Percentiles rank a stretch among this genome's conserved stretches.
Conservation (phyloP, 352 stramenopile genomes). For the Pythium phragmiticola region DNA sequence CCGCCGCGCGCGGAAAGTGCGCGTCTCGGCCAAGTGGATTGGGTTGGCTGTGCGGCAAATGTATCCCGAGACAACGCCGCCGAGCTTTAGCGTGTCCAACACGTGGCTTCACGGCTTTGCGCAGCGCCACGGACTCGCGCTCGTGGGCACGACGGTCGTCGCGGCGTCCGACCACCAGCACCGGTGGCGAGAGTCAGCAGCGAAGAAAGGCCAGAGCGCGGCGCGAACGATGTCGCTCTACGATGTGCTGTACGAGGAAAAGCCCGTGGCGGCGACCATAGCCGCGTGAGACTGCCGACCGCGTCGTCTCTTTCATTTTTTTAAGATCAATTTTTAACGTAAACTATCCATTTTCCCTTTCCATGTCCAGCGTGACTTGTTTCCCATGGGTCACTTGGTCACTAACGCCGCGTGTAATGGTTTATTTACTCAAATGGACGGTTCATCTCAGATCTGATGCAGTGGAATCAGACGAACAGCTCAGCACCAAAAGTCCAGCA, state of each 20-base stretch:
- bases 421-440: background rate
- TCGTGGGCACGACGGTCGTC: slow-evolving; percentile 20
- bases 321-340: background rate
- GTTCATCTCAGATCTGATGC: slow-evolving; percentile 25
- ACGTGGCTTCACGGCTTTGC: slow-evolving; percentile 26
- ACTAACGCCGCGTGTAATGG: background rate
- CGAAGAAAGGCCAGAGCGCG: slow-evolving; percentile 9
- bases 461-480: slow-evolving; percentile 18
- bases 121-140: slow-evolving; percentile 23
- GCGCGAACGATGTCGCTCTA: slow-evolving; percentile 17
- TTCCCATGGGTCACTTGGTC: background rate
- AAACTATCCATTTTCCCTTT: slow-evolving; percentile 7
- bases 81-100: slow-evolving; percentile 24
- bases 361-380: slow-evolving; percentile 5
- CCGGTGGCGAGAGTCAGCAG: background rate
- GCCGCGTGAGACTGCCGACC: slow-evolving; percentile 8
- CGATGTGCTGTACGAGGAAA: slow-evolving; percentile 25
- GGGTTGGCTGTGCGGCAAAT: slow-evolving; percentile 28
- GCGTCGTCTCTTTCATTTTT: background rate
- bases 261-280: slow-evolving; percentile 17
- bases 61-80: slow-evolving; percentile 21
- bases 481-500: background rate
- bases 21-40: slow-evolving; percentile 34
- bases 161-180: background rate
- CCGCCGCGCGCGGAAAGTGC: slow-evolving; percentile 26